Evolutionary conservation across 768 basidiomycete species (phyloP).

Genomic region (Lactarius akahatsu): DNA sequence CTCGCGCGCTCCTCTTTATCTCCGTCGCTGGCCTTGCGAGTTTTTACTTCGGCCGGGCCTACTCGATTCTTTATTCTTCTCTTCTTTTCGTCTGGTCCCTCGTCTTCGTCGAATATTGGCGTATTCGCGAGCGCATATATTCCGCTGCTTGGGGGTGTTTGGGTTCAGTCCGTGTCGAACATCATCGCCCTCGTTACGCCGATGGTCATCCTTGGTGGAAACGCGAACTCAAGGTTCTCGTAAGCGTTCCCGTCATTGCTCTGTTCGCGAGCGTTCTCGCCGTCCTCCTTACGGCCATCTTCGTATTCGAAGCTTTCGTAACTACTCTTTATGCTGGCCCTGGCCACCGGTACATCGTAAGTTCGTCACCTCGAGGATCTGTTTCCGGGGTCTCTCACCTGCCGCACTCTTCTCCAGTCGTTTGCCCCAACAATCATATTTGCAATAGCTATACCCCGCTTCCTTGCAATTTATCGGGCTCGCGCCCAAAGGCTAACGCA

Average conservation of each 20-base stretch:
- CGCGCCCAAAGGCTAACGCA: slow-evolving; percentile 68
- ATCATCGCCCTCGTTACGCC: slow-evolving; percentile 58
- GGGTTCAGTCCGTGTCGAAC: slow-evolving; percentile 75
- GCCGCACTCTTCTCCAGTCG: slow-evolving; percentile 44
- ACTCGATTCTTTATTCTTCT: slow-evolving; percentile 73
- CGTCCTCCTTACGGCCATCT: slow-evolving; percentile 74
- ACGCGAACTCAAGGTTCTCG: slow-evolving; percentile 64
- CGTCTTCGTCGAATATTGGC: slow-evolving; percentile 90
- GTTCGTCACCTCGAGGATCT: slow-evolving; percentile 34
- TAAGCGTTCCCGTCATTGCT: slow-evolving; percentile 69
- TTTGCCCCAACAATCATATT: slow-evolving; percentile 86
- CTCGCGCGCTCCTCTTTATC: slow-evolving; percentile 74
- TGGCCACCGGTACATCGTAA: slow-evolving; percentile 72
- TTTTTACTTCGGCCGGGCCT: slow-evolving; percentile 69
- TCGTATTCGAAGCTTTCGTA: slow-evolving; percentile 88
- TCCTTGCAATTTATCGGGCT: slow-evolving; percentile 70
- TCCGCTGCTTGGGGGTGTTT: slow-evolving; percentile 80
- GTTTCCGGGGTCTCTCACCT: not conserved
- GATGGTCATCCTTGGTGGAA: slow-evolving; percentile 67
- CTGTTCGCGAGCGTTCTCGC: slow-evolving; percentile 70
- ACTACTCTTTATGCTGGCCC: slow-evolving; percentile 86
- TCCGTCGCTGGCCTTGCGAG: slow-evolving; percentile 66
- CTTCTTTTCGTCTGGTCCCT: slow-evolving; percentile 82
- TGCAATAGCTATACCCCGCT: slow-evolving; percentile 72
- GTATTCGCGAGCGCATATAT: slow-evolving; percentile 79